These are phyloP conservation scores for Diplosphaera chodatii DNA, from an alignment of 139 green algal genomes.

Conservation along the genomic window DNA sequence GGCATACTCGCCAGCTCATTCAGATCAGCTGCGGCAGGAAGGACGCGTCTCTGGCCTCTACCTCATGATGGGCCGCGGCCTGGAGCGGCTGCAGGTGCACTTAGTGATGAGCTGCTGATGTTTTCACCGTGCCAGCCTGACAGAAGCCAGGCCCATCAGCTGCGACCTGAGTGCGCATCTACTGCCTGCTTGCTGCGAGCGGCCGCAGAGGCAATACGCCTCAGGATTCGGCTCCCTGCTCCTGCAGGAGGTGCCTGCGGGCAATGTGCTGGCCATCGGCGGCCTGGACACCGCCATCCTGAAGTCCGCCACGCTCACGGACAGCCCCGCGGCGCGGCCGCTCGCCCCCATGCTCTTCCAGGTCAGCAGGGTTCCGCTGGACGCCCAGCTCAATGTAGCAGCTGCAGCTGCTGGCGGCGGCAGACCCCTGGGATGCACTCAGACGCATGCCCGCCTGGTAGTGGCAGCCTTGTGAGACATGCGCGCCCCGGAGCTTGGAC, in stretches of 20 bases:
- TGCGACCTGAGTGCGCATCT: too few species aligned
- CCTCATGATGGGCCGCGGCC: constrained; percentile 93
- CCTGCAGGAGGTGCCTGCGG: constrained; percentile 65
- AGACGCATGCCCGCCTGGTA: too few species aligned
- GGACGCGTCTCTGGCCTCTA: constrained; percentile 55
- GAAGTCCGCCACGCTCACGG: constrained; percentile 87
- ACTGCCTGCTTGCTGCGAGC: too few species aligned
- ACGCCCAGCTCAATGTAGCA: too few species aligned
- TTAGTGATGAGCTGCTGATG: too few species aligned
- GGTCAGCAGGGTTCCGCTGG: too few species aligned
- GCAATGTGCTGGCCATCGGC: constrained; percentile 81
- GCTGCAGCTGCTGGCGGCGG: too few species aligned
- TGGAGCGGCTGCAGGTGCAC: constrained; percentile 50
- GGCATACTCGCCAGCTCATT: constrained; percentile 60
- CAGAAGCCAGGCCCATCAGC: too few species aligned
- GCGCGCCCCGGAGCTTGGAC: neutral
- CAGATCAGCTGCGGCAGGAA: constrained; percentile 19
- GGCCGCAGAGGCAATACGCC: too few species aligned
- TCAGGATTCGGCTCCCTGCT: neutral
- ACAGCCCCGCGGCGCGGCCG: constrained; percentile 53
- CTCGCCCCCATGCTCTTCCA: constrained; percentile 91
- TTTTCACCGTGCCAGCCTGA: too few species aligned
- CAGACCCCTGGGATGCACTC: too few species aligned
- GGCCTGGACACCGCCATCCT: constrained; percentile 79
- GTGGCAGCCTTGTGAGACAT: too few species aligned